Base-by-base conservation (phyloP, 805 yeast species). In the Metschnikowia shivogae region DNA sequence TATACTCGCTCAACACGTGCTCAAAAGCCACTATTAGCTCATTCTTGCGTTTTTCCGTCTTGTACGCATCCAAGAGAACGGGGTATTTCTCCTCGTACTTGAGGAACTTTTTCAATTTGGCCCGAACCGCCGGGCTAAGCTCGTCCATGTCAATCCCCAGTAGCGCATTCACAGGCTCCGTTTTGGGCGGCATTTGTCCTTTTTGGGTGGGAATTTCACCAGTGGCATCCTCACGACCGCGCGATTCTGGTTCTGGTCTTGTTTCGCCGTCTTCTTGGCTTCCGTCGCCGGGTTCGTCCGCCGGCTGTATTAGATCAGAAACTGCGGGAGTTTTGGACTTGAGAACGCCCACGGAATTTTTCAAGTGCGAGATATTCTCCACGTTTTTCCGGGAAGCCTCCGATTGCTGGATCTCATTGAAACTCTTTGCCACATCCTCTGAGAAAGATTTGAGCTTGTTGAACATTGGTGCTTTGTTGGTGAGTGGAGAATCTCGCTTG, bases 21-120 rank as follows among this genome's bases (percentile, higher is more conserved):
- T 89, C 97, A 54, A 90, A 84, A 0, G 68, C 57, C 4, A 60
- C 69, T 7, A 89, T 75, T 36, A 83, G 72, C 37, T 77, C 82
- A 1, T 75, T 68, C 55, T 82, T 85, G 40, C 76, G 70, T 66
- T 86, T 88, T 61, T 90, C 97, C 1, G 74, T 68, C 58, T 89
- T 86, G 67, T 88, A 93, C 0, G 98, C 97, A 36, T 84, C 84
- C 41, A 89, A 73, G 12, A 92, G 69, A 35, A 81, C 68, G 0
- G 99, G 99, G 60, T 93, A 92, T 62, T 89, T 89, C 41, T 84
- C 85, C 62, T 92, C 98, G 62, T 90, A 92, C 61, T 89, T 89
- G 45, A 76, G 80, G 58, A 86, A 87, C 67, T 88, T 90, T 45
- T 76, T 75, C 62, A 89, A 64, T 56, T 83, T 85, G 5, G 81